Percentiles rank a stretch among this genome's conserved stretches.
Conservation (phyloP, 805 yeast species). For the Ascoidea rubescens region DNA sequence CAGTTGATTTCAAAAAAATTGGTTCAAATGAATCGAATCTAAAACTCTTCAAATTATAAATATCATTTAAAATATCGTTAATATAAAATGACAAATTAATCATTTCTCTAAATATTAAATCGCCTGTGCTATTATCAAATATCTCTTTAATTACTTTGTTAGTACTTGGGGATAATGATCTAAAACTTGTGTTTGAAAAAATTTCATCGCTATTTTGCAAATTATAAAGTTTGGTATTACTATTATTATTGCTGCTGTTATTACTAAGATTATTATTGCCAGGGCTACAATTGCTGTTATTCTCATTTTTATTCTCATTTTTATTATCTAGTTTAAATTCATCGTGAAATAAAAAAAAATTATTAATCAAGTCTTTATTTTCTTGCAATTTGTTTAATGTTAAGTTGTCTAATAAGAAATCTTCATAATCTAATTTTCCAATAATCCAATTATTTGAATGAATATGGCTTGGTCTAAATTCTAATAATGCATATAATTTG, state of each 20-base stretch:
- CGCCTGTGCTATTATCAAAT: conserved; percentile 8
- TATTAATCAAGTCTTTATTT: conserved; percentile 1
- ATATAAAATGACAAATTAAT: conserved; percentile 14
- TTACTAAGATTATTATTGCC: neutral
- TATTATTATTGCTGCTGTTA: conserved; percentile 1
- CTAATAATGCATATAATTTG: conserved; percentile 16
- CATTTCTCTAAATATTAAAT: conserved; percentile 15
- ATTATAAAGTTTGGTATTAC: neutral
- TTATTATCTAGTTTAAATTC: neutral
- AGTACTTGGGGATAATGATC: neutral
- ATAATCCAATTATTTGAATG: conserved; percentile 15
- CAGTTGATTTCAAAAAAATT: conserved; percentile 9
- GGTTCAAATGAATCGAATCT: conserved; percentile 14
- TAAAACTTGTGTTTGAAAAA: no score
- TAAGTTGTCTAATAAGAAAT: conserved; percentile 12
- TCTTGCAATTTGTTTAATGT: conserved; percentile 6
- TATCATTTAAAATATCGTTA: conserved; percentile 12
- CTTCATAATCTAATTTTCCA: conserved; percentile 11
- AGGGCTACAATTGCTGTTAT: neutral
- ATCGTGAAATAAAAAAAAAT: no score
- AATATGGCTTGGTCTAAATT: conserved; percentile 15
- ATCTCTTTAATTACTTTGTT: conserved; percentile 1
- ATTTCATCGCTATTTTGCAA: no score
- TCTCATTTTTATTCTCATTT: no score
- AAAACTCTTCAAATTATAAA: conserved; percentile 15